phyloP scores from a whole-genome alignment of 2,329 filamentous ascomycete genomes.

The Parascedosporium putredinis region DNA sequence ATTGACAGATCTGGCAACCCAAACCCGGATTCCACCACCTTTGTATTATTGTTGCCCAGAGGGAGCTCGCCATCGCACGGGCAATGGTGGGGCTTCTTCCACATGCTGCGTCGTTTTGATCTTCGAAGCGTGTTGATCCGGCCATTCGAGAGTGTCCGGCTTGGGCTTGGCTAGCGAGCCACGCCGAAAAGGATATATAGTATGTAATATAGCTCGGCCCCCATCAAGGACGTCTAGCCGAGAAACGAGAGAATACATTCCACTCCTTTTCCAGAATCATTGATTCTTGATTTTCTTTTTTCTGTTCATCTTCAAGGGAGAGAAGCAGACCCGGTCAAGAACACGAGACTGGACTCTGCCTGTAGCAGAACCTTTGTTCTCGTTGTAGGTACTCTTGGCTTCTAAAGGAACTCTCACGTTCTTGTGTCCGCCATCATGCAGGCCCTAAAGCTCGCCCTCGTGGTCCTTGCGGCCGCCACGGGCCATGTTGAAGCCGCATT shows the following conservation, averaged over 20 bases:
- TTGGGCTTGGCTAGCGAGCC: not conserved
- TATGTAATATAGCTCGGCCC: not conserved
- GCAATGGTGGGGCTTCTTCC: too few relatives aligned
- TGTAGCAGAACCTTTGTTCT: too few relatives aligned
- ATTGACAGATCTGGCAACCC: not conserved
- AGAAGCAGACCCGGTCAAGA: too few relatives aligned
- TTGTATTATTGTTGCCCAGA: not conserved
- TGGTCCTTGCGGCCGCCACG: slow-evolving; percentile 11
- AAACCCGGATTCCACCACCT: not conserved
- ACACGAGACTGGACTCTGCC: too few relatives aligned
- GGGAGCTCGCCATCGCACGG: too few relatives aligned
- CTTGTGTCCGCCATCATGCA: not conserved
- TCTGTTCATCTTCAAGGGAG: not conserved
- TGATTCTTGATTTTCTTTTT: too few relatives aligned
- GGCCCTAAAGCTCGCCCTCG: not conserved
- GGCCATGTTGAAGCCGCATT: slow-evolving; percentile 22
- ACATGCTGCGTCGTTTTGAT: not conserved
- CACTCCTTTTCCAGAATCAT: not conserved
- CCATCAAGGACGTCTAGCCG: not conserved
- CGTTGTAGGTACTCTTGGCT: too few relatives aligned
- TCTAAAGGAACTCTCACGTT: too few relatives aligned
- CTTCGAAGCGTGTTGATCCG: too few relatives aligned
- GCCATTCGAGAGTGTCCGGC: too few relatives aligned
- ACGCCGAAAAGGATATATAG: not conserved
- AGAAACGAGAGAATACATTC: not conserved